A percentile compares a stretch with the other conserved stretches of the same genome.
Evolutionary conservation across 768 basidiomycete species (phyloP).

Genomic region (Aureoboletus auriporus): DNA sequence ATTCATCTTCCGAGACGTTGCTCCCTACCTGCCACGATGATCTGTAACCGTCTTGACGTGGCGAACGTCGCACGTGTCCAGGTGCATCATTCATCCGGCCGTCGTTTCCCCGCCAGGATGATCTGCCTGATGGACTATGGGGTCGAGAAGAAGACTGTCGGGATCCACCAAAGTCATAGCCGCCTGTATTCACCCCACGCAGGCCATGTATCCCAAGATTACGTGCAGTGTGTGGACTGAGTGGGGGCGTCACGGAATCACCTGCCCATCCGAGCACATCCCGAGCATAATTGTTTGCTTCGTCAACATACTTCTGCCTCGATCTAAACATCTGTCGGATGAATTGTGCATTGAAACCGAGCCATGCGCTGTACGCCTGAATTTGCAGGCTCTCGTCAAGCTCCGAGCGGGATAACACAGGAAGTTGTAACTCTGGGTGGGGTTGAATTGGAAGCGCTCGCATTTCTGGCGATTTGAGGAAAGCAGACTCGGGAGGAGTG

Average conservation of each 20-base stretch:
- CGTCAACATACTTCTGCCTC: constrained; percentile 36
- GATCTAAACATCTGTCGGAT: constrained; percentile 37
- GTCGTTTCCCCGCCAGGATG: constrained; percentile 10
- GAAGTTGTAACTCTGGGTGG: constrained; percentile 21
- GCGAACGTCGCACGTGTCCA: constrained; percentile 1
- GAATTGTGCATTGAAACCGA: constrained; percentile 53
- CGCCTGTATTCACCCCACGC: constrained; percentile 20
- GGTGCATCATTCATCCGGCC: not conserved
- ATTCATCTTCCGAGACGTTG: not conserved
- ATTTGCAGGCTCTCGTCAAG: constrained; percentile 41
- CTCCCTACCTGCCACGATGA: constrained; percentile 1
- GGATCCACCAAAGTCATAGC: not conserved
- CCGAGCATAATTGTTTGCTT: constrained; percentile 35
- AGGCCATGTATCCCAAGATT: constrained; percentile 48
- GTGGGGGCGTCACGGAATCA: constrained; percentile 30
- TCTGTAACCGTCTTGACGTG: constrained; percentile 1
- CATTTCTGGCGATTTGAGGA: constrained; percentile 41
- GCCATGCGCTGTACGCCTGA: constrained; percentile 50
- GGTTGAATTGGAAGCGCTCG: constrained; percentile 37
- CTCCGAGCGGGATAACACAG: constrained; percentile 18
- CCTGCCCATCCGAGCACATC: constrained; percentile 36
- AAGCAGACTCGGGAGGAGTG: constrained; percentile 45
- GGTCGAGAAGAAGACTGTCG: constrained; percentile 7
- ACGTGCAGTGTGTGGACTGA: constrained; percentile 43
- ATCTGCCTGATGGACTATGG: constrained; percentile 2